These are phyloP conservation scores for Zalaria sp. DNA, from an alignment of 2,329 filamentous ascomycete species.

Conservation along the genomic window DNA sequence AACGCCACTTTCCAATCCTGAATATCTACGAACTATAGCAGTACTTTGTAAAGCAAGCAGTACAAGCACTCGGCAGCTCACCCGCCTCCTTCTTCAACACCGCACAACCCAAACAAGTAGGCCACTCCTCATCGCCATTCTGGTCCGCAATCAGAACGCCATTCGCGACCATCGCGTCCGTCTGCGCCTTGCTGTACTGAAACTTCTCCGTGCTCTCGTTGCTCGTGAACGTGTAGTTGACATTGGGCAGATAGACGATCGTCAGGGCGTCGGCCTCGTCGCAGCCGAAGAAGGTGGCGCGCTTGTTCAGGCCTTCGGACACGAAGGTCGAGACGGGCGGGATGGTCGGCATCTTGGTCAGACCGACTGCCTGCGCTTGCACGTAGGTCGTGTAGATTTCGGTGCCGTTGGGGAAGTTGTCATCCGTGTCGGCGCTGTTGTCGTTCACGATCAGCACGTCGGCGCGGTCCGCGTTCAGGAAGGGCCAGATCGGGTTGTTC, in stretches of 20 bases:
- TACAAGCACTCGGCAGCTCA: conserved; percentile 19
- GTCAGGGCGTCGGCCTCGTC: conserved; percentile 18
- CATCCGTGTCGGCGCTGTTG: conserved; percentile 46
- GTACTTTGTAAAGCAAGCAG: conserved; percentile 26
- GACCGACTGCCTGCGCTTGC: conserved; percentile 35
- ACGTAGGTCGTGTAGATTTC: conserved; percentile 44
- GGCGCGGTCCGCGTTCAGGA: conserved; percentile 34
- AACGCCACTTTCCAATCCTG: too few relatives aligned
- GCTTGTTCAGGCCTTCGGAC: conserved; percentile 43
- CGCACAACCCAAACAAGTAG: conserved; percentile 28
- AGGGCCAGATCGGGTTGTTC: conserved; percentile 38
- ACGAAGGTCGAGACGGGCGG: conserved; percentile 43
- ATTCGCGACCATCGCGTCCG: conserved; percentile 25
- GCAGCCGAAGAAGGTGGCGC: conserved; percentile 52
- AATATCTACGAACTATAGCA: conserved; percentile 12
- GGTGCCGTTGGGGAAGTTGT: conserved; percentile 46
- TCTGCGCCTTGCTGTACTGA: conserved; percentile 21
- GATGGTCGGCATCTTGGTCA: conserved; percentile 44
- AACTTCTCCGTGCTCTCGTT: conserved; percentile 20
- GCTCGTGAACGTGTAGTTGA: conserved; percentile 20
- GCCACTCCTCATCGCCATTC: conserved; percentile 21
- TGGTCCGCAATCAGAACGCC: conserved; percentile 25
- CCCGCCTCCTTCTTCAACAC: conserved; percentile 21
- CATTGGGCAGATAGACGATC: conserved; percentile 32
- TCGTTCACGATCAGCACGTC: conserved; percentile 53